Base-by-base conservation (phyloP, 1,284 basidiomycete genomes). In the Cerioporus squamosus region DNA sequence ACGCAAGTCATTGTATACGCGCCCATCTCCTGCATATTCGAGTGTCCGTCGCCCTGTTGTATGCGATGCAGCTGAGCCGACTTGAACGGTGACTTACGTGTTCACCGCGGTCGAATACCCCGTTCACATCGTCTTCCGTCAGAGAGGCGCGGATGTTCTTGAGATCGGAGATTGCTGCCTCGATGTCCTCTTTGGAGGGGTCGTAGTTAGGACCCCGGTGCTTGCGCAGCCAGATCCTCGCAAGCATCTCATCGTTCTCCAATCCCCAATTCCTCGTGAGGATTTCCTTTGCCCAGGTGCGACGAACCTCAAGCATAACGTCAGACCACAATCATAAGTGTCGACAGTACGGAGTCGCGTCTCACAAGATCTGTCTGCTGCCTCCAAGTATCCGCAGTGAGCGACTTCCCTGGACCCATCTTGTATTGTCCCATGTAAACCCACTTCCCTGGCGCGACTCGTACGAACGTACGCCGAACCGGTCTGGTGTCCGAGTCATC, bases 351-450 rank as follows among this genome's bases (percentile, higher is more conserved):
- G n/a, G 12, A 46, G 26, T n/a, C n/a, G n/a, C 15, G 44, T 24
- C 53, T 9, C 14, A 48, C 46, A 0, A 38, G 5, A 5, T 24
- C 29, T 18, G 43, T 44, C 17, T 55, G 53, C 14, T 24, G 15
- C 29, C 31, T 39, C 40, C 45, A 56, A 4, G 17, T 22, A n/a
- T 50, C 43, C 15, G 33, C 23, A 2, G 42, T 44, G 5, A 56
- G 43, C 10, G 48, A 26, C 22, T 29, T 46, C 12, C 48, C 48
- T 14, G 36, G 43, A 17, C 33, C 23, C 10, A 40, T 17, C 44
- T 3, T 45, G 24, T 56, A 56, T 22, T 56, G 48, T 1, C 54
- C 54, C 48, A 56, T 40, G 23, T 57, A 57, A 5, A 57, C 39
- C 50, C 55, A 52, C 10, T 43, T 39, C 9, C 42, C 47, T 4